Base-by-base conservation (phyloP, 2,329 filamentous ascomycete species). In the Stagonosporopsis vannaccii region DNA sequence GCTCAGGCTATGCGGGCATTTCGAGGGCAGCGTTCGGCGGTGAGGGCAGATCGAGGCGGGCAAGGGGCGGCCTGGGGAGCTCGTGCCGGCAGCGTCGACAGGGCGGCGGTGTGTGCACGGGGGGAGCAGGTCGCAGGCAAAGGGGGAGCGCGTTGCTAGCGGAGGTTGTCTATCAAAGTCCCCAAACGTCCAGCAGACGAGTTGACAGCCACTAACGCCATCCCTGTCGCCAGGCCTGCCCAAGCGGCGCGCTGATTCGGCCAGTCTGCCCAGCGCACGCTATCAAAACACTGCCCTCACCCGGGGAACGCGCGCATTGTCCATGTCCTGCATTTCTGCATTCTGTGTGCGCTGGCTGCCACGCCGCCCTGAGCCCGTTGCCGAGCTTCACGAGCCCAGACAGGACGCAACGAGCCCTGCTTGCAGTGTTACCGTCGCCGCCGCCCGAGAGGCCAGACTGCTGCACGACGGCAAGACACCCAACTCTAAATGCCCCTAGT, bases 1-100 rank as follows among this genome's bases (percentile, higher is more conserved):
- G 51, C 47, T 51, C 54, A 59, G 55, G 63, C 65, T 69, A 69
- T 69, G 67, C 64, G 59, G 52, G 62, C 67, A 69, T 69, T 44
- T 59, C 65, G 66, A 59, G 51, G 5, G 37, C 2, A 17, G 15
- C 47, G 47, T n/a, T 36, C 47, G 53, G 53, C 53, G 43, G 53
- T 56, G 53, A 56, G 33, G 37, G 17, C 41, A 20, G 47, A 23
- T 22, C 19, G 42, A 2, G 42, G 53, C n/a, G 33, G 44, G 49
- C 63, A 53, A 60, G 56, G 58, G 53, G 51, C 62, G 60, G 55
- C 56, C 43, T 32, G 32, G 60, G 59, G 54, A 58, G 63, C 52
- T 48, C 43, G 47, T 9, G 47, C 53, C 47, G 30, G 44, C 53
- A 49, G 44, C 40, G 53, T 30, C 23, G 45, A 15, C 20, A 36